Percentiles rank a stretch among this genome's conserved stretches.
Evolutionary conservation across 306 rosid species (phyloP).

Genomic region (Prunus mume): DNA sequence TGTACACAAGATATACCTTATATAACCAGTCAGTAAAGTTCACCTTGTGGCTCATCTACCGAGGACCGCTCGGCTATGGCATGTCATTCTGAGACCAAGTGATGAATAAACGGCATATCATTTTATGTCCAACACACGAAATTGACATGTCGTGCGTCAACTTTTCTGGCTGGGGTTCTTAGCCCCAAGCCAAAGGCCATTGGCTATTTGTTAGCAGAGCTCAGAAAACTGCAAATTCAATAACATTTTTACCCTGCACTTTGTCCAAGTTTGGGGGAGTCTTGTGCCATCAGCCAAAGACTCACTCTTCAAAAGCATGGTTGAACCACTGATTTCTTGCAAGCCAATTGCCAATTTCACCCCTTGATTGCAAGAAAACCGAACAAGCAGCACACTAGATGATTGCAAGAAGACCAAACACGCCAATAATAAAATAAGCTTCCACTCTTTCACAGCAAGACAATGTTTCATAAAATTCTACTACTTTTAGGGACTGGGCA

Average conservation of each 20-base stretch:
- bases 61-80: background rate
- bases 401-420: background rate
- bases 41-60: background rate
- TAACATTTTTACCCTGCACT: background rate
- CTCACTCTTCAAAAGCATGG: background rate
- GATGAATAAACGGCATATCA: background rate
- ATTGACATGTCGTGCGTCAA: background rate
- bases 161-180: background rate
- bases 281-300: constrained; percentile 16
- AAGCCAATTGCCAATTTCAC: background rate
- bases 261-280: background rate
- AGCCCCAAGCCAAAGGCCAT: no score
- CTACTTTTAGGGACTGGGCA: background rate
- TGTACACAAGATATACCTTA: constrained; percentile 1
- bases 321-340: constrained; percentile 21
- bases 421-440: background rate
- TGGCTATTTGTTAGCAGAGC: no score
- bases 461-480: background rate
- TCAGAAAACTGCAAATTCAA: background rate
- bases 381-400: background rate
- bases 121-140: background rate
- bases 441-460: background rate
- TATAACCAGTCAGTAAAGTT: background rate
- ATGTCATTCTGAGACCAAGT: background rate
- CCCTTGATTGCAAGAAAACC: background rate